Conservation (phyloP, 495 filamentous ascomycete genomes). For the Aspergillus steynii region DNA sequence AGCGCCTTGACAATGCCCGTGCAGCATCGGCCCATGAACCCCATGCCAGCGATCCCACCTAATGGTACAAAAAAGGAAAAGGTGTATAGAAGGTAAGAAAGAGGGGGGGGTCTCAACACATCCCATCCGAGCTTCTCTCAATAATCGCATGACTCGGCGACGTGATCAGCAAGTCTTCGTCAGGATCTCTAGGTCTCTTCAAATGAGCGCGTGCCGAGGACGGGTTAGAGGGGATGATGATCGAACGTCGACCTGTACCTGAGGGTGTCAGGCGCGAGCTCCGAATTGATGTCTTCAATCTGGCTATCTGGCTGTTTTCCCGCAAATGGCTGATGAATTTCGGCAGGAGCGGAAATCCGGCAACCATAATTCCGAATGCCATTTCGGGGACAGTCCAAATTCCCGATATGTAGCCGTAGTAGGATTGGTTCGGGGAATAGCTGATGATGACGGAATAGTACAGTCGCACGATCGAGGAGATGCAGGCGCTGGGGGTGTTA, state of each 20-base stretch:
- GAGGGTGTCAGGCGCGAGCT: background rate
- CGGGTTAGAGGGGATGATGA: background rate
- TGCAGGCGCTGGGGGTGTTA: background rate
- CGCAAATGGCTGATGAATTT: background rate
- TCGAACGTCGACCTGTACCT: background rate
- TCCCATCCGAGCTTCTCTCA: background rate
- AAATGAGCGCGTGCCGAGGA: background rate
- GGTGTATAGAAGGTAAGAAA: too few species aligned
- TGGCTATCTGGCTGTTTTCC: background rate
- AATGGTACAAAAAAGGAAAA: too few species aligned
- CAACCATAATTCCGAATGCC: background rate
- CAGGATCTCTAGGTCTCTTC: background rate
- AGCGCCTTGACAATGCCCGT: too few species aligned
- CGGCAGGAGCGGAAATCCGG: background rate
- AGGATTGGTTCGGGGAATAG: background rate
- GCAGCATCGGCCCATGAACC: too few species aligned
- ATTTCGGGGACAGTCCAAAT: background rate
- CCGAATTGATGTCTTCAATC: background rate
- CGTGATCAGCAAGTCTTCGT: background rate
- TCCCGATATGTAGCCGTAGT: background rate
- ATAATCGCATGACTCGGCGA: background rate
- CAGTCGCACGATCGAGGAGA: background rate
- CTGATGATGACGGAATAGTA: background rate
- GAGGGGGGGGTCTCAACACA: background rate
- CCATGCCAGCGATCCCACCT: too few species aligned